Evolutionary conservation across 345 rosid genomes (phyloP).

Genomic region (Dipteronia sinensis): DNA sequence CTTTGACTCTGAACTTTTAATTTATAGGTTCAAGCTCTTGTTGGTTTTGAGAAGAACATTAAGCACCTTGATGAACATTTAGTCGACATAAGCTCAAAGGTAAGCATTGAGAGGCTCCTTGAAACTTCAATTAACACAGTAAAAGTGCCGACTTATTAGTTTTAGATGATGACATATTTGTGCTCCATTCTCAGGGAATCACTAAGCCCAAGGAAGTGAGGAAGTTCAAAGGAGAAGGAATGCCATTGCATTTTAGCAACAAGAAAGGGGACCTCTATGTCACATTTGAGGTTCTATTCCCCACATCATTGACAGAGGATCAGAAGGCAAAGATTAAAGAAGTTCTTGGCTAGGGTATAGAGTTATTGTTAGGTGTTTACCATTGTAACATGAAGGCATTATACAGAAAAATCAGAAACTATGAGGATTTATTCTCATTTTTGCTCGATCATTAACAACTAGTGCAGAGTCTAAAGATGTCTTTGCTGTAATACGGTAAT

Average conservation of each 20-base stretch:
- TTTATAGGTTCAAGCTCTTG: slow-evolving; percentile 88
- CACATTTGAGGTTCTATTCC: slow-evolving; percentile 90
- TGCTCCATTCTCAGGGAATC: slow-evolving; percentile 58
- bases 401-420: slow-evolving; percentile 20
- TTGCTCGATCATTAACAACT: slow-evolving; percentile 12
- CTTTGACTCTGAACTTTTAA: neutral
- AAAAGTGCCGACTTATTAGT: neutral
- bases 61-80: slow-evolving; percentile 96
- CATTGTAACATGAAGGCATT: slow-evolving; percentile 25
- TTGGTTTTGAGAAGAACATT: slow-evolving; percentile 91
- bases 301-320: slow-evolving; percentile 70
- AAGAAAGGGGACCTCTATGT: slow-evolving; percentile 92
- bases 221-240: slow-evolving; percentile 94
- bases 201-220: slow-evolving; percentile 92
- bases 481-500: slow-evolving; percentile 7
- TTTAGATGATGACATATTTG: neutral
- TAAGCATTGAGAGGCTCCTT: slow-evolving; percentile 23
- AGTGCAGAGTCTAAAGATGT: slow-evolving; percentile 10
- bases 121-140: neutral
- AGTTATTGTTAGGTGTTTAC: slow-evolving; percentile 12
- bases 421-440: neutral
- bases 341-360: slow-evolving; percentile 56
- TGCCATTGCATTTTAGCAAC: slow-evolving; percentile 83
- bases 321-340: slow-evolving; percentile 82
- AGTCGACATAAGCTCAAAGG: slow-evolving; percentile 86